Percentiles rank a stretch among this genome's conserved stretches.
phyloP scores from a whole-genome alignment of 768 basidiomycete genomes.

The Strobilomyces echinocephalus region DNA sequence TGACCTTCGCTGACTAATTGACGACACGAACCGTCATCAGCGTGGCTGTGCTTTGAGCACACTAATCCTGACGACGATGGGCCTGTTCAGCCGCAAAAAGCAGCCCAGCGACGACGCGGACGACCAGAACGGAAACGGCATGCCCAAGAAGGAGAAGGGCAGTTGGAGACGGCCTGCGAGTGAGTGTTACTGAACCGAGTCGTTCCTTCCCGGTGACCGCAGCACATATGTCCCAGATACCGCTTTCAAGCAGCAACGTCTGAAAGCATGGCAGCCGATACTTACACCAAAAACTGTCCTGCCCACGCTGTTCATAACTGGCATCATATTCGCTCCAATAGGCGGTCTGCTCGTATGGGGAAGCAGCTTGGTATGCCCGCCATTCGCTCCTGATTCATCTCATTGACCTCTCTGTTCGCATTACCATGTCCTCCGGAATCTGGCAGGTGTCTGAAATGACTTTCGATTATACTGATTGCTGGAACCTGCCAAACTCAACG shows the following conservation, averaged over 20 bases:
- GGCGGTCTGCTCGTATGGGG: constrained; percentile 96
- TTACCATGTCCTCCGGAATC: not conserved
- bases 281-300: constrained; percentile 96
- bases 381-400: constrained; percentile 23
- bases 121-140: constrained; percentile 40
- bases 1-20: constrained; percentile 10
- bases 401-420: constrained; percentile 1
- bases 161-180: constrained; percentile 81
- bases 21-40: not conserved
- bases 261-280: constrained; percentile 99
- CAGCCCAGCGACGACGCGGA: constrained; percentile 29
- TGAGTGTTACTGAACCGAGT: constrained; percentile 35
- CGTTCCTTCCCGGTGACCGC: constrained; percentile 13
- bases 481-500: constrained; percentile 44
- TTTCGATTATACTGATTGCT: constrained; percentile 93
- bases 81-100: constrained; percentile 55
- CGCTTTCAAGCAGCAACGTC: constrained; percentile 97
- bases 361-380: constrained; percentile 49
- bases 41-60: constrained; percentile 12
- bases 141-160: constrained; percentile 77
- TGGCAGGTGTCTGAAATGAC: constrained; percentile 84
- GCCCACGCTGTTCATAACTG: constrained; percentile 93
- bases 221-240: constrained; percentile 56
- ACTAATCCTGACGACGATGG: constrained; percentile 35
- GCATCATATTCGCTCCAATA: constrained; percentile 92